Evolutionary conservation across 306 rosid species (phyloP).

Genomic region (Pueraria montana): DNA sequence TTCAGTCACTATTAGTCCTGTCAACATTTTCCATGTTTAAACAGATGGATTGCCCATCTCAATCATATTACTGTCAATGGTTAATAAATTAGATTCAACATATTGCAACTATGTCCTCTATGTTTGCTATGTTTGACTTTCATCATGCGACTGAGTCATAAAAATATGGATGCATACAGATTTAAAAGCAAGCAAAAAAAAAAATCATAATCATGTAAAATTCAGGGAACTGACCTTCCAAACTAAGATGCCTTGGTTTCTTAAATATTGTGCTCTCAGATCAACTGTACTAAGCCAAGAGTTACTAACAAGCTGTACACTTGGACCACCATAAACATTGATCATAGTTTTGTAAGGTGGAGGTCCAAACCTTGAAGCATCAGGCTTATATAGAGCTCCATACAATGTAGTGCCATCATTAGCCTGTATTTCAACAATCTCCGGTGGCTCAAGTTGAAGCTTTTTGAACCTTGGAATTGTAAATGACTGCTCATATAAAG

Average conservation of each 20-base stretch:
- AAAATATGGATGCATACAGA: background rate
- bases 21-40: constrained; percentile 24
- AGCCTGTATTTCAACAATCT: constrained; percentile 71
- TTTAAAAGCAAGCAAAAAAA: constrained; percentile 31
- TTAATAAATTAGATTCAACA: constrained; percentile 5
- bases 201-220: constrained; percentile 28
- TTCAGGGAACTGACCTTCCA: constrained; percentile 85
- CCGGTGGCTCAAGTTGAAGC: constrained; percentile 90
- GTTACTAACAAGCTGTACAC: constrained; percentile 85
- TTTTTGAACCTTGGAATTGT: constrained; percentile 66
- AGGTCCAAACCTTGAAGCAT: constrained; percentile 79
- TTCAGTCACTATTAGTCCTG: background rate
- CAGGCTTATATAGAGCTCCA: constrained; percentile 90
- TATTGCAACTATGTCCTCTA: background rate
- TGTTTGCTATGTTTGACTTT: background rate
- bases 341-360: constrained; percentile 96
- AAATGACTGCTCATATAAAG: constrained; percentile 75
- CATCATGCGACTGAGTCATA: background rate
- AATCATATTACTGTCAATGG: constrained; percentile 19
- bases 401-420: constrained; percentile 72
- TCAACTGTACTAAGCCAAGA: constrained; percentile 90
- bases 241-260: constrained; percentile 87
- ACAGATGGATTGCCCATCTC: constrained; percentile 31
- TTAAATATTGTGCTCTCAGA: constrained; percentile 89
- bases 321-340: constrained; percentile 92